Evolutionary conservation across 306 rosid genomes (phyloP), one percentile per base, ranked within the genome.

Genomic region (Vachellia pachyceras): DNA sequence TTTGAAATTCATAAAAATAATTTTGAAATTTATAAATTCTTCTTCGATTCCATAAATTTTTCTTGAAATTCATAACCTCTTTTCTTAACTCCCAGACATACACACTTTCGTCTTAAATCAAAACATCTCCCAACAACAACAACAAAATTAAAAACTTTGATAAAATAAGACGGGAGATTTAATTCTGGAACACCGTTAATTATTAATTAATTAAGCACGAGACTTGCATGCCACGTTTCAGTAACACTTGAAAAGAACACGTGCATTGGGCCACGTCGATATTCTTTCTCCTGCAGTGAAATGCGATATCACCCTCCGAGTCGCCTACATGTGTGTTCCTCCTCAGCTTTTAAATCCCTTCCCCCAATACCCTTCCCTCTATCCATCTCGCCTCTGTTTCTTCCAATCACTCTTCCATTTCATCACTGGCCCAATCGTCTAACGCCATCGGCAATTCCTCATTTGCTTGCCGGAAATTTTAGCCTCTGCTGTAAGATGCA

Each of bases 251-350:
- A n/a, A 36, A 1, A n/a, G 57, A 63, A 76, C 87, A 80, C 81
- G 82, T 84, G 80, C 72, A 44, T 0, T 33, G 66, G 77, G 36
- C 64, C 76, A 79, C 49, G 61, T 86, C 68, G 80, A 72, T 72
- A 82, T 83, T 73, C 83, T 6, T 74, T 75, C 82, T 5, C 71
- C 69, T 72, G 33, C 61, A 23, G 37, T 44, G 44, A 6, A 14
- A 42, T 35, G 44, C 82, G 36, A 36, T 42, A 22, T 39, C 68
- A 20, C 45, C 37, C 57, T 47, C 33, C 18, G 79, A 23, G 69
- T 60, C 73, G 77, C 79, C 70, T 73, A 81, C 78, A 58, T 60
- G 77, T 60, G 14, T 85, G 83, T 55, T 74, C 74, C 83, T 81
- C 83, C 49, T 50, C 78, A n/a, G n/a, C 13, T 29, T 29, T n/a